Evolutionary conservation across 805 yeast genomes (phyloP).

Genomic region (Tetrapisispora nanseiensis): DNA sequence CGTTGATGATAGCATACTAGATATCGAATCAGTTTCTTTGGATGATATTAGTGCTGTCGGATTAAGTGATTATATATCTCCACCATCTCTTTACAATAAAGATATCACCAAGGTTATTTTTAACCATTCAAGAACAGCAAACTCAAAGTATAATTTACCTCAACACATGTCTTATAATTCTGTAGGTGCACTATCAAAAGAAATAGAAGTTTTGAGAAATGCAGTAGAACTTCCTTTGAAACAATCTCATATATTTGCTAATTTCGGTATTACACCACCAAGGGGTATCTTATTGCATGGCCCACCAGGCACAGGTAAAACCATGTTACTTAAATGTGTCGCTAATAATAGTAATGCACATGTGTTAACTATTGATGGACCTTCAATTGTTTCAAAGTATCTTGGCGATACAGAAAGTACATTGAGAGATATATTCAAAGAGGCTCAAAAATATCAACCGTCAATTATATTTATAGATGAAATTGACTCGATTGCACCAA

Average conservation of each 20-base stretch:
- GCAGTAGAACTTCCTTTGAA: slow-evolving; percentile 74
- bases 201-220: slow-evolving; percentile 50
- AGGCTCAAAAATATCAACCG: slow-evolving; percentile 82
- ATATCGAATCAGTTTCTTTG: slow-evolving; percentile 26
- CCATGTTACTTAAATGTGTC: slow-evolving; percentile 74
- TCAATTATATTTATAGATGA: slow-evolving; percentile 85
- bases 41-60: slow-evolving; percentile 4
- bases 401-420: slow-evolving; percentile 89
- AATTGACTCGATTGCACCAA: slow-evolving; percentile 85
- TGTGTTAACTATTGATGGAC: slow-evolving; percentile 77
- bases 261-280: slow-evolving; percentile 88
- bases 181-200: slow-evolving; percentile 71
- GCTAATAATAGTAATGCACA: slow-evolving; percentile 77
- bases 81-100: slow-evolving; percentile 38
- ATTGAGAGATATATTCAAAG: slow-evolving; percentile 70
- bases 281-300: slow-evolving; percentile 91
- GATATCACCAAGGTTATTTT: slow-evolving; percentile 25
- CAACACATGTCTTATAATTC: slow-evolving; percentile 37
- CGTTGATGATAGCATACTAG: slow-evolving; percentile 30
- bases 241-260: slow-evolving; percentile 63
- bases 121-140: slow-evolving; percentile 19
- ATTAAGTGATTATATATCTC: slow-evolving; percentile 31
- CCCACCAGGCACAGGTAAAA: slow-evolving; percentile 95
- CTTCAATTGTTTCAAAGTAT: slow-evolving; percentile 85
- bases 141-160: slow-evolving; percentile 37